Base-by-base conservation (phyloP, 257 asterid species). In the Petrea volubilis region DNA sequence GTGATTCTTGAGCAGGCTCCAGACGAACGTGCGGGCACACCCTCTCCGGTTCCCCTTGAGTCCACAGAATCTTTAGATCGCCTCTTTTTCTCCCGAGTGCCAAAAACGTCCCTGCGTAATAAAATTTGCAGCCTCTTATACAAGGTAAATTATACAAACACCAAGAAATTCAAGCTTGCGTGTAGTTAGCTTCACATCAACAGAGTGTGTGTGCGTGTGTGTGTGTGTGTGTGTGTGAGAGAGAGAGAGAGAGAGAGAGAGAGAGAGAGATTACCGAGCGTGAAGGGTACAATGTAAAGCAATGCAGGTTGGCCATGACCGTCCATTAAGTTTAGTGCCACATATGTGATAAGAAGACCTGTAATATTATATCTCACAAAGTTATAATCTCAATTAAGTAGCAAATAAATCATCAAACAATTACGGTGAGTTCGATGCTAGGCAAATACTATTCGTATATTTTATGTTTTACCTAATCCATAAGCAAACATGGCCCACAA, bases 301-400 rank as follows among this genome's bases (percentile, higher is more conserved):
- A 92, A 85, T 14, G 96, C 98, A 3, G 96, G 98, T 74, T 92
- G 98, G 79, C 98, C 96, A 78, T 88, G 96, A 38, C 98, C 98
- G 72, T 92, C 98, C 98, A 90, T 92, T 85, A 90, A 79, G 85
- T 92, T 92, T 68, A 90, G 44, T 9, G 98, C 96, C 10, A 86
- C 80, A 0, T 92, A 90, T 15, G 98, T 88, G 5, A 92, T 72
- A 7, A 92, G 96, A 65, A 92, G 96, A 73, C 98, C 98, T 92
- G 85, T 56, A 23, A 70, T 25, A 56, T 7, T 3, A 23, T 60
- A 29, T 67, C 13, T 47, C 40, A 21, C 7, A 28, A 51, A 34
- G 34, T 38, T 43, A 60, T 34, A 29, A 38, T 68, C 15, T 3
- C 13, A 47, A 44, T 17, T 5, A n/a, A 10, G 69, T 34, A 63